Evolutionary conservation across 768 basidiomycete species (phyloP).

Genomic region (Mycena kentingensis): DNA sequence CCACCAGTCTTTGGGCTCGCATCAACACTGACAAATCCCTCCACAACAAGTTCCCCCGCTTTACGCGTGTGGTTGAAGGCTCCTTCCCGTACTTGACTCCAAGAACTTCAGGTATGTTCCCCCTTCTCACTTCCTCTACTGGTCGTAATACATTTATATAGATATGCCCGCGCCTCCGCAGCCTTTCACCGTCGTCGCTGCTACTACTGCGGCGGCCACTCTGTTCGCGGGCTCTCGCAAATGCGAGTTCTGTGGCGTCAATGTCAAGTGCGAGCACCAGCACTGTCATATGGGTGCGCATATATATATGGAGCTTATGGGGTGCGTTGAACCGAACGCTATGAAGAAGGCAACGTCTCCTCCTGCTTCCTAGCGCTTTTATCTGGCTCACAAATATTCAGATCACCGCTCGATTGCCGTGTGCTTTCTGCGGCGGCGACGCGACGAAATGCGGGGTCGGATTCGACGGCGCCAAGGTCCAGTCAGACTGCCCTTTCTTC

Average conservation of each 20-base stretch:
- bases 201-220: not conserved
- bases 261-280: not conserved
- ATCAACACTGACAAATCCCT: not conserved
- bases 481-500: not conserved
- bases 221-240: not conserved
- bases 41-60: not conserved
- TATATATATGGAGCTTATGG: not conserved
- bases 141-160: not conserved
- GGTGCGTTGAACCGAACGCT: not conserved
- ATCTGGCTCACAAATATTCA: not conserved
- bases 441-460: not conserved
- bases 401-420: not conserved
- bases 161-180: not conserved
- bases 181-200: not conserved
- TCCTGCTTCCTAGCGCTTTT: not conserved
- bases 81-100: not conserved
- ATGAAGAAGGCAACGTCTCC: not conserved
- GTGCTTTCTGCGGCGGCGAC: not conserved
- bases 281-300: not conserved
- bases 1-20: not conserved
- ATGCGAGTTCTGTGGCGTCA: not conserved
- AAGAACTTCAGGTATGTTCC: no score
- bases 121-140: not conserved
- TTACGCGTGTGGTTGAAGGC: not conserved
- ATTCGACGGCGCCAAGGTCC: not conserved